Evolutionary conservation across 139 green algal genomes (phyloP).

Genomic region (Tetratostichococcus sp.): DNA sequence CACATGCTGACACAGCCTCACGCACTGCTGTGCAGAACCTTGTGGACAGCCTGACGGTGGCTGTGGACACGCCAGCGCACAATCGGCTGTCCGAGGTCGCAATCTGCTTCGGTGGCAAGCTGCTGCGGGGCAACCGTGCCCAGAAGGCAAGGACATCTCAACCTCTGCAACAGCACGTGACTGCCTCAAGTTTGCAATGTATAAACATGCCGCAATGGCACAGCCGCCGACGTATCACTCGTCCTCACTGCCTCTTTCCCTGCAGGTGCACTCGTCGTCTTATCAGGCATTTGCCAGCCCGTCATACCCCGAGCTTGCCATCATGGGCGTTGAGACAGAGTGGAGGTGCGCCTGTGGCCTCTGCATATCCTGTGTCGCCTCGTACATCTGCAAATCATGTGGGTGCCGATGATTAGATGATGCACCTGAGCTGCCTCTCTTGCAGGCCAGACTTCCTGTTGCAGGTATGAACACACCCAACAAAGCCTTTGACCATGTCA

Average conservation of each 20-base stretch:
- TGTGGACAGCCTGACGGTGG: background rate
- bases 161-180: too few relatives aligned
- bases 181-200: constrained; percentile 18
- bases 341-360: too few relatives aligned
- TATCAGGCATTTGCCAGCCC: constrained; percentile 63
- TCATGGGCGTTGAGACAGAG: constrained; percentile 75
- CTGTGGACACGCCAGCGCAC: background rate
- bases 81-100: constrained; percentile 59
- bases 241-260: too few relatives aligned
- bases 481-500: too few relatives aligned
- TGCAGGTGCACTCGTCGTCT: constrained; percentile 18
- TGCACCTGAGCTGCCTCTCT: too few relatives aligned
- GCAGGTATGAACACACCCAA: background rate
- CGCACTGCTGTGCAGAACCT: background rate
- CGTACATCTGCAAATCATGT: too few relatives aligned
- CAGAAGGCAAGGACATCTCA: constrained; percentile 33
- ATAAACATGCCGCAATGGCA: too few relatives aligned
- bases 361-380: too few relatives aligned
- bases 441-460: background rate
- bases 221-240: too few relatives aligned
- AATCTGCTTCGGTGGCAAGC: constrained; percentile 84
- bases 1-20: too few relatives aligned
- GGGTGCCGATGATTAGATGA: too few relatives aligned
- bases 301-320: constrained; percentile 71
- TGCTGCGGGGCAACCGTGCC: constrained; percentile 82